Evolutionary conservation across 345 rosid species (phyloP).

Genomic region (Hibiscus trionum): DNA sequence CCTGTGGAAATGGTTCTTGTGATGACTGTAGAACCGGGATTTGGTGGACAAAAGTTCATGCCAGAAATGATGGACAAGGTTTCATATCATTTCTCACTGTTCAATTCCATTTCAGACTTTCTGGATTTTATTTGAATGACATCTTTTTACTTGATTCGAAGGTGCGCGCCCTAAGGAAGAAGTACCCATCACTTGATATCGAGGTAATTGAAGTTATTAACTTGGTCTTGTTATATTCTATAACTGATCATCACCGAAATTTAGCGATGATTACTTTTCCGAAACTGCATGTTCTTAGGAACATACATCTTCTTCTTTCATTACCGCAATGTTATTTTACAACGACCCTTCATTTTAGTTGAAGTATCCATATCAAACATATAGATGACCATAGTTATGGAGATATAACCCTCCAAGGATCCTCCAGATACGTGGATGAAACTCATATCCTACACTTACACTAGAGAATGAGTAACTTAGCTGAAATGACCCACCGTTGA

Average conservation of each 20-base stretch:
- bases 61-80: constrained; percentile 84
- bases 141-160: constrained; percentile 10
- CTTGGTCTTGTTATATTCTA: constrained; percentile 1
- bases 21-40: constrained; percentile 84
- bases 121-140: not conserved
- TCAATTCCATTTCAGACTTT: not conserved
- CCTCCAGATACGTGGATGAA: not conserved
- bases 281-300: not conserved
- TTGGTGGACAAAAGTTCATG: constrained; percentile 95
- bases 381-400: not conserved
- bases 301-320: not conserved
- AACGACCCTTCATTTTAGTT: not conserved
- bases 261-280: not conserved
- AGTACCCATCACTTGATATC: constrained; percentile 73
- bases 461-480: not conserved
- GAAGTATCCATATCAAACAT: not conserved
- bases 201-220: constrained; percentile 37
- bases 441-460: not conserved
- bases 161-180: constrained; percentile 59
- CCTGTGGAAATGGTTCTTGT: constrained; percentile 95
- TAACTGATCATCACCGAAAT: not conserved
- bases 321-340: not conserved
- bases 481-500: constrained; percentile 6
- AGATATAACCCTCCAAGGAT: not conserved
- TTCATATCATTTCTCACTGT: not conserved